Percentiles rank a stretch among this genome's conserved stretches.
Conservation (phyloP, 208 protist species). For the Wallacemonas sp. region DNA sequence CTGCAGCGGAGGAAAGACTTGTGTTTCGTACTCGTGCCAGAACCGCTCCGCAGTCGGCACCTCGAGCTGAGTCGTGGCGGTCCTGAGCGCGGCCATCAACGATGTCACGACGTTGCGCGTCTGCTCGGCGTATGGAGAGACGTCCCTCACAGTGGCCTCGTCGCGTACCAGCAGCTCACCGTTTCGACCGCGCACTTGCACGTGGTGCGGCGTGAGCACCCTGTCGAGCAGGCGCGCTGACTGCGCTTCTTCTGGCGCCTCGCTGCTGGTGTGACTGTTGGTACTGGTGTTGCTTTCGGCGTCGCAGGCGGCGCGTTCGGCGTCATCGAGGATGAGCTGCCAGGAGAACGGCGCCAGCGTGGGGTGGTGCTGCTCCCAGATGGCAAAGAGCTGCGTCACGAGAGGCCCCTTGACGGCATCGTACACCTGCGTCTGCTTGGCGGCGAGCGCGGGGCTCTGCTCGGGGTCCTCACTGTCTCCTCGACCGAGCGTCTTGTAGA, state of each 20-base stretch:
- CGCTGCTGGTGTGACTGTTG: no score
- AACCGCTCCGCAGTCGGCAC: constrained; percentile 69
- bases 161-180: constrained; percentile 71
- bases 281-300: no score
- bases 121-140: constrained; percentile 34
- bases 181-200: constrained; percentile 65
- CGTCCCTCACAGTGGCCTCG: constrained; percentile 30
- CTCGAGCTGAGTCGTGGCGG: constrained; percentile 60
- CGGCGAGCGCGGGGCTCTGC: constrained; percentile 6
- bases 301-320: no score
- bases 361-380: constrained; percentile 59
- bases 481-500: constrained; percentile 59
- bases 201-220: constrained; percentile 49
- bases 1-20: constrained; percentile 36
- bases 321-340: constrained; percentile 23
- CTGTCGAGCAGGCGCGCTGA: constrained; percentile 40
- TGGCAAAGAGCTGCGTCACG: constrained; percentile 56
- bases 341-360: constrained; percentile 64
- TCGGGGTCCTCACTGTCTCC: constrained; percentile 62
- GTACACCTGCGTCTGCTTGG: constrained; percentile 45
- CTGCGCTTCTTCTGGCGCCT: no score
- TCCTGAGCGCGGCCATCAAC: constrained; percentile 63
- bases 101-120: constrained; percentile 52
- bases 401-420: constrained; percentile 42
- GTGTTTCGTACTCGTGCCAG: constrained; percentile 85